Percentiles rank a stretch among this genome's conserved stretches.
Evolutionary conservation across 1,139 yeast genomes (phyloP).

Genomic region (Pichia terricola): DNA sequence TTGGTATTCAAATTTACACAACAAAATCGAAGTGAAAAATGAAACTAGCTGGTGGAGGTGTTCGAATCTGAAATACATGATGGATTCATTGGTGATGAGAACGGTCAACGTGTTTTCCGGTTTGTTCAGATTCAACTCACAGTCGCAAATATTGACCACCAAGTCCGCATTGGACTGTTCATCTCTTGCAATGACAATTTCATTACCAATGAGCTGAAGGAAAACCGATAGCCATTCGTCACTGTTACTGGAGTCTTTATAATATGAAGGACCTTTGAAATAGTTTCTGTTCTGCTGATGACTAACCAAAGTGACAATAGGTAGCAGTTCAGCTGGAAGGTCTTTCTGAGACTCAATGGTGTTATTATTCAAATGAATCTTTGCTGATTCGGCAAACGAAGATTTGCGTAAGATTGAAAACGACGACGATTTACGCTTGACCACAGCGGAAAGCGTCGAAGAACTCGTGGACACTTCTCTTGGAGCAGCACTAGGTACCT

Average conservation of each 20-base stretch:
- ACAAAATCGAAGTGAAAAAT: conserved; percentile 39
- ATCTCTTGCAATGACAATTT: conserved; percentile 22
- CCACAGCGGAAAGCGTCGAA: no score
- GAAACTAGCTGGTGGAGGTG: conserved; percentile 28
- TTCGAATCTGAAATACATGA: conserved; percentile 29
- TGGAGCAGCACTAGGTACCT: no score
- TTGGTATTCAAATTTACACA: conserved; percentile 41
- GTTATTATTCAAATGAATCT: no score
- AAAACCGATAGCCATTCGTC: conserved; percentile 15
- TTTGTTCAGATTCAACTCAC: conserved; percentile 23
- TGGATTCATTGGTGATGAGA: conserved; percentile 30
- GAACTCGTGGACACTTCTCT: no score
- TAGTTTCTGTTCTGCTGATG: conserved; percentile 45
- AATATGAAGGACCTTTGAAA: conserved; percentile 30
- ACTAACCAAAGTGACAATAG: conserved; percentile 41
- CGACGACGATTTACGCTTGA: not conserved
- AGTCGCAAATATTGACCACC: conserved; percentile 42
- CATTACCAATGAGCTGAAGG: conserved; percentile 39
- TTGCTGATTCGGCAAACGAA: conserved; percentile 4
- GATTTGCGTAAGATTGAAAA: conserved; percentile 5
- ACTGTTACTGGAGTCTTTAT: conserved; percentile 3
- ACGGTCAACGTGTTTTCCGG: conserved; percentile 24
- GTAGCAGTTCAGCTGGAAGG: conserved; percentile 41
- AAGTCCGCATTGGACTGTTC: conserved; percentile 27
- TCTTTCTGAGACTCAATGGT: not conserved